Percentiles rank a stretch among this genome's conserved stretches.
These are phyloP conservation scores for Aquilaria agallochum DNA, from an alignment of 441 rosid genomes.

Conservation along the genomic window DNA sequence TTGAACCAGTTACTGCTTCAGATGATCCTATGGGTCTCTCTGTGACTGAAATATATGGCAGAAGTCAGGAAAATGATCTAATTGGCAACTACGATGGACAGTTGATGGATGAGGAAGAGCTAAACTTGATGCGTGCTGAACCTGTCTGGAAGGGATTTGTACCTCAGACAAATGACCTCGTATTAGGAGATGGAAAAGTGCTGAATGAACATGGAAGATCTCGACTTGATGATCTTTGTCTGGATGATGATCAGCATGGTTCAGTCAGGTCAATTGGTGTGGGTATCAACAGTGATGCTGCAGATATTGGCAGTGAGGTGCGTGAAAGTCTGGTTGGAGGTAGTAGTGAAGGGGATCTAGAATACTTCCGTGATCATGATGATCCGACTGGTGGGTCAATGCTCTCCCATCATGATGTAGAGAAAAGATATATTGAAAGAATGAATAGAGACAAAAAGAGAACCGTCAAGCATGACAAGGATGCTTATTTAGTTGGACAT, in stretches of 20 bases:
- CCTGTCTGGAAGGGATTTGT: constrained; percentile 99
- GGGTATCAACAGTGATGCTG: constrained; percentile 86
- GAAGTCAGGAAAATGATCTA: constrained; percentile 55
- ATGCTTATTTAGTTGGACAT: constrained; percentile 37
- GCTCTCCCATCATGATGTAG: constrained; percentile 42
- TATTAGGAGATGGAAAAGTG: constrained; percentile 60
- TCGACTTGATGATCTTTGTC: constrained; percentile 50
- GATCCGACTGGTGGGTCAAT: constrained; percentile 41
- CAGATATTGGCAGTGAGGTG: constrained; percentile 83
- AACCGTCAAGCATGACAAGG: constrained; percentile 39
- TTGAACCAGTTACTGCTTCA: constrained; percentile 57
- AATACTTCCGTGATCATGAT: constrained; percentile 56
- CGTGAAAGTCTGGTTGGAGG: constrained; percentile 86
- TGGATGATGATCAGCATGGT: constrained; percentile 85
- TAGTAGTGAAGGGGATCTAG: constrained; percentile 82
- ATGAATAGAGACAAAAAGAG: constrained; percentile 41
- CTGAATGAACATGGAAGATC: constrained; percentile 41
- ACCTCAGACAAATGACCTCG: constrained; percentile 67
- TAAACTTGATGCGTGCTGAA: constrained; percentile 66
- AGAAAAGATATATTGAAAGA: constrained; percentile 43
- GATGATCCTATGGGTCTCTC: constrained; percentile 67
- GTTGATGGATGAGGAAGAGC: constrained; percentile 81
- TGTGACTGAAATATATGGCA: constrained; percentile 57
- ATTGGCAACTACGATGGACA: constrained; percentile 77
- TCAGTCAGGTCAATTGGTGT: constrained; percentile 97